Evolutionary conservation across 495 filamentous ascomycete genomes (phyloP).

Genomic region (Talaromyces proteolyticus): DNA sequence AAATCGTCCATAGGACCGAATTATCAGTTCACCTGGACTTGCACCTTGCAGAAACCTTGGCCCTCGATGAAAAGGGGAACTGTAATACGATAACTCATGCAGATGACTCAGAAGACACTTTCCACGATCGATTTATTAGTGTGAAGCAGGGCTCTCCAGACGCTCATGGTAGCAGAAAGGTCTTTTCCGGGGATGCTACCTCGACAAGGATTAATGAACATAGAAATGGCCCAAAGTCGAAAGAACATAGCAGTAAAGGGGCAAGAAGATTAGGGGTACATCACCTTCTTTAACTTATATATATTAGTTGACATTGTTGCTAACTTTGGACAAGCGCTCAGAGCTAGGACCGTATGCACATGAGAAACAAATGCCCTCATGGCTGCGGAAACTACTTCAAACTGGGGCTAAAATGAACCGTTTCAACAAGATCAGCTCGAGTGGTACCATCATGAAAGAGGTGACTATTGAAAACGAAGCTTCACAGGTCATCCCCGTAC

Average conservation of each 20-base stretch:
- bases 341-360: slow-evolving; percentile 84
- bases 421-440: slow-evolving; percentile 46
- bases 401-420: slow-evolving; percentile 52
- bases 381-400: slow-evolving; percentile 65
- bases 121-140: neutral
- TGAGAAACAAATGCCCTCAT: slow-evolving; percentile 82
- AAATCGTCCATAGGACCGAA: slow-evolving; percentile 53
- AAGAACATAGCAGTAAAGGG: neutral
- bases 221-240: too few species aligned
- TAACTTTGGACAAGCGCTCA: slow-evolving; percentile 17
- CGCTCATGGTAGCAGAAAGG: neutral
- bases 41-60: slow-evolving; percentile 56
- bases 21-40: slow-evolving; percentile 70
- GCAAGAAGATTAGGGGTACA: slow-evolving; percentile 37
- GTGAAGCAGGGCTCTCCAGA: neutral
- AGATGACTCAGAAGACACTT: neutral
- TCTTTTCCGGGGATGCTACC: too few species aligned
- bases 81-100: neutral
- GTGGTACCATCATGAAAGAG: slow-evolving; percentile 40
- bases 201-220: too few species aligned
- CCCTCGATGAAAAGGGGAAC: slow-evolving; percentile 32
- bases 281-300: neutral
- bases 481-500: slow-evolving; percentile 63
- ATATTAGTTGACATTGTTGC: neutral
- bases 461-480: slow-evolving; percentile 54